phyloP scores from a whole-genome alignment of 305 asterid species.

The Fraxinus velutina region DNA sequence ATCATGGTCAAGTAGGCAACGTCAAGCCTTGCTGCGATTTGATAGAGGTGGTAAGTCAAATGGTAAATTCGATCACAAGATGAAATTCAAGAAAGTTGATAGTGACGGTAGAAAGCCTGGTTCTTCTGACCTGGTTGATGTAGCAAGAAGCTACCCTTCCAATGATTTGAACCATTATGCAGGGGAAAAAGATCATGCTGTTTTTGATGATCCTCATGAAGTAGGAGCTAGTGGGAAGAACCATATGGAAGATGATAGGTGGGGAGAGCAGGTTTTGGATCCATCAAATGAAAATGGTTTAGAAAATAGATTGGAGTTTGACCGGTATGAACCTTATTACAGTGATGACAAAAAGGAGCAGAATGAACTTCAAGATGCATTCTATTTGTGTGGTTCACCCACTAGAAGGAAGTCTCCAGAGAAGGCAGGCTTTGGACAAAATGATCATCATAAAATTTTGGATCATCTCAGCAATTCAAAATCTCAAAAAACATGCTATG shows the following conservation, averaged over 20 bases:
- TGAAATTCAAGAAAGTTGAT: conserved; percentile 21
- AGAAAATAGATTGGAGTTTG: conserved; percentile 40
- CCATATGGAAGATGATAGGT: conserved; percentile 34
- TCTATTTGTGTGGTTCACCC: conserved; percentile 27
- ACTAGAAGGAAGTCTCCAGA: conserved; percentile 28
- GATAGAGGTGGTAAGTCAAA: conserved; percentile 33
- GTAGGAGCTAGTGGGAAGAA: conserved; percentile 26
- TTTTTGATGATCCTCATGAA: conserved; percentile 17
- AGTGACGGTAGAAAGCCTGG: conserved; percentile 23
- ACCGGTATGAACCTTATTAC: conserved; percentile 45
- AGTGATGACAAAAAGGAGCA: conserved; percentile 36
- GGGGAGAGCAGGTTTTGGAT: conserved; percentile 36
- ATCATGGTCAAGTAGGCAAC: conserved; percentile 62
- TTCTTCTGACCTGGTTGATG: conserved; percentile 30
- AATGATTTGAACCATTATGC: conserved; percentile 21
- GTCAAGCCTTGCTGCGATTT: conserved; percentile 31
- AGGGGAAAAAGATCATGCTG: conserved; percentile 17
- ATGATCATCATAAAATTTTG: neutral
- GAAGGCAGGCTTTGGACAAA: neutral
- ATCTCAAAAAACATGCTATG: conserved; percentile 24
- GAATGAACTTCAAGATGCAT: conserved; percentile 17
- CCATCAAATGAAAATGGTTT: conserved; percentile 24
- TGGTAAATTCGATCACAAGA: conserved; percentile 24
- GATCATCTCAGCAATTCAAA: conserved; percentile 7
- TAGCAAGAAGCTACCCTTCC: conserved; percentile 14